Evolutionary conservation across 208 protist genomes (phyloP), one percentile per base, ranked within the genome.

Genomic region (Acanthamoeba triangularis): DNA sequence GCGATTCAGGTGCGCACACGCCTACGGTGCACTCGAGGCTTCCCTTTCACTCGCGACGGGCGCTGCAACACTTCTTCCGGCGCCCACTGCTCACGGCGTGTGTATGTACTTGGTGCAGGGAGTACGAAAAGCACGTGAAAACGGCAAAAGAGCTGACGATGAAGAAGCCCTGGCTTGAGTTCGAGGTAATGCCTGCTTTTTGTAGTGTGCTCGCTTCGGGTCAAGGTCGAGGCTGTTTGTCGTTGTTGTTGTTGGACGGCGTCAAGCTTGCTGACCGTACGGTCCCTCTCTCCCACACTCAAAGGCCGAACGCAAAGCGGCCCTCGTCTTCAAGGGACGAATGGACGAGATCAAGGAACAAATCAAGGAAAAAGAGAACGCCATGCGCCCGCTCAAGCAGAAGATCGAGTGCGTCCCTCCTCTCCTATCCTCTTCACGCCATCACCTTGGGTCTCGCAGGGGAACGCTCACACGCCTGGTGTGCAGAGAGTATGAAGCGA

Each of bases 311-410:
- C 85, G 85, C 20, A 65, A 91, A 52, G 41, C 25, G 33, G 85
- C 54, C 28, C 16, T 91, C 11, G 13, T 4, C 13, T 49, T 23
- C 3, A 33, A 72, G 59, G 23, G 0, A 23, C 0, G 30, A 49
- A 20, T 63, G n/a, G 85, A 91, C 37, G 85, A 63, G 11, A 2
- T 72, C 33, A 69, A 63, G 23, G 44, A 87, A 23, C 69, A 49
- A 49, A 92, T 96, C 54, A 44, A 74, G 35, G 72, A 96, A 30
- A 67, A 90, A 88, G 49, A 97, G 35, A 52, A 67, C 20, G 35
- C 78, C 16, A 65, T 97, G 35, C 47, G 37, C 47, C 85, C 85
- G 33, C 59, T 91, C 14, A 72, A 69, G 30, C 23, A 69, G 33
- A 63, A 72, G 37, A 69, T 91, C 16, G 56, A 92, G 28, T 76